A percentile compares a stretch with the other conserved stretches of the same genome.
Conservation (phyloP, 805 yeast species). For the Lipomyces chichibuensis region DNA sequence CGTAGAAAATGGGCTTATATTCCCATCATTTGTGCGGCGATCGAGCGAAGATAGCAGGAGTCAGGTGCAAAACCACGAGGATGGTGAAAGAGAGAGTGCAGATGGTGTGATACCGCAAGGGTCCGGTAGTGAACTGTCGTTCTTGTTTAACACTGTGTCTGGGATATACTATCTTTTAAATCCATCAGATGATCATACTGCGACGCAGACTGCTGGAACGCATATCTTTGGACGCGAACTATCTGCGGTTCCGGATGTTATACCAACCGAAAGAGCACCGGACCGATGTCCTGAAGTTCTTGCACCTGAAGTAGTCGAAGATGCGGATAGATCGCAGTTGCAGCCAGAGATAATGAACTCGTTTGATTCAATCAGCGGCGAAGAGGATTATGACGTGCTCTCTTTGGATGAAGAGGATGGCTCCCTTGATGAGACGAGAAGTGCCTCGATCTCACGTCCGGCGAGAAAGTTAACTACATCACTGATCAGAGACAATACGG, state of each 20-base stretch:
- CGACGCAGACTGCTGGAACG: not conserved
- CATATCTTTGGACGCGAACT: not conserved
- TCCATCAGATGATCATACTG: conserved; percentile 1
- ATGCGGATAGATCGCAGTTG: not conserved
- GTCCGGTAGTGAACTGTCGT: conserved; percentile 3
- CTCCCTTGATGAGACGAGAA: not conserved
- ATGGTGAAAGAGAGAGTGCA: not conserved
- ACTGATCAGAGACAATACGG: not conserved
- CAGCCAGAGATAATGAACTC: not conserved
- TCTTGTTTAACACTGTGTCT: conserved; percentile 7
- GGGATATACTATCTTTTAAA: conserved; percentile 7
- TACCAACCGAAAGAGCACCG: not conserved
- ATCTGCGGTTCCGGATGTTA: not conserved
- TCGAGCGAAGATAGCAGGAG: not conserved
- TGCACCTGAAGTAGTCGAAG: not conserved
- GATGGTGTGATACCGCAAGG: not conserved
- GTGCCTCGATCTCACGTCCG: not conserved
- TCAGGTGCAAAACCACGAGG: not conserved
- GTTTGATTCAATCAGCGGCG: not conserved
- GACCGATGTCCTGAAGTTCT: not conserved
- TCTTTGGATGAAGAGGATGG: not conserved
- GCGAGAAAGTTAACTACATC: not conserved
- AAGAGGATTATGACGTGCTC: conserved; percentile 5
- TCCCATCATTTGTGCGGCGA: not conserved
- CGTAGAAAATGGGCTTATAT: not conserved